Conservation (phyloP, 1,284 basidiomycete genomes). For the Filobasidium uniguttulatum region DNA sequence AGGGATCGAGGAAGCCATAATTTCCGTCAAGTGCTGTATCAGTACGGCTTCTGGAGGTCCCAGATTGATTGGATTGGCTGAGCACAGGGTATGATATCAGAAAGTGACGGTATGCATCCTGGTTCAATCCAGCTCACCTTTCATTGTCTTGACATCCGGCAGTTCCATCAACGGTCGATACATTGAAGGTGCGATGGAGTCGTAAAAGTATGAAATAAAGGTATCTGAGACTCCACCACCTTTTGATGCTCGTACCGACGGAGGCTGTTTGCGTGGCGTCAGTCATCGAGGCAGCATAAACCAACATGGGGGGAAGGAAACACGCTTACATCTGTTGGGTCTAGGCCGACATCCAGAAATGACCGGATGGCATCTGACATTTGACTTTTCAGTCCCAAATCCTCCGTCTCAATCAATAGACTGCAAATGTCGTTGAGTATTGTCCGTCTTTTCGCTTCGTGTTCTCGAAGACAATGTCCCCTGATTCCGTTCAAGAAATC, state of each 20-base stretch:
- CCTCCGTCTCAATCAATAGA: constrained; percentile 60
- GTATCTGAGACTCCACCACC: constrained; percentile 74
- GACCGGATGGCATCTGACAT: constrained; percentile 78
- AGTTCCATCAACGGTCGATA: constrained; percentile 67
- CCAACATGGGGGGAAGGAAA: background rate
- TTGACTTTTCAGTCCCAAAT: constrained; percentile 79
- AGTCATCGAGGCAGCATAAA: background rate
- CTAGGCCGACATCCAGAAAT: constrained; percentile 53
- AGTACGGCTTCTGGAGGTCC: constrained; percentile 61
- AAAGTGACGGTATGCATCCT: background rate
- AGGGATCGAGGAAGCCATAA: constrained; percentile 72
- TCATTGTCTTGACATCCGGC: constrained; percentile 55
- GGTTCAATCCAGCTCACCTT: constrained; percentile 39
- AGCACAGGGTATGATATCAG: background rate
- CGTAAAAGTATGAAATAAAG: constrained; percentile 86
- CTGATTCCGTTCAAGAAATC: constrained; percentile 79
- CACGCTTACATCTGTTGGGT: constrained; percentile 35
- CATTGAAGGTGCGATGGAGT: constrained; percentile 37
- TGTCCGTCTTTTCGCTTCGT: constrained; percentile 45
- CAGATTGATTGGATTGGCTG: constrained; percentile 24
- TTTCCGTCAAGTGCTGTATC: constrained; percentile 70
- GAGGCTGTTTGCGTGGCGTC: background rate
- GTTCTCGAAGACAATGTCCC: constrained; percentile 67
- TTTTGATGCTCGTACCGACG: constrained; percentile 46
- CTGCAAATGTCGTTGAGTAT: constrained; percentile 61